Evolutionary conservation across 2,329 filamentous ascomycete species (phyloP).

Genomic region (Botrytis porri): DNA sequence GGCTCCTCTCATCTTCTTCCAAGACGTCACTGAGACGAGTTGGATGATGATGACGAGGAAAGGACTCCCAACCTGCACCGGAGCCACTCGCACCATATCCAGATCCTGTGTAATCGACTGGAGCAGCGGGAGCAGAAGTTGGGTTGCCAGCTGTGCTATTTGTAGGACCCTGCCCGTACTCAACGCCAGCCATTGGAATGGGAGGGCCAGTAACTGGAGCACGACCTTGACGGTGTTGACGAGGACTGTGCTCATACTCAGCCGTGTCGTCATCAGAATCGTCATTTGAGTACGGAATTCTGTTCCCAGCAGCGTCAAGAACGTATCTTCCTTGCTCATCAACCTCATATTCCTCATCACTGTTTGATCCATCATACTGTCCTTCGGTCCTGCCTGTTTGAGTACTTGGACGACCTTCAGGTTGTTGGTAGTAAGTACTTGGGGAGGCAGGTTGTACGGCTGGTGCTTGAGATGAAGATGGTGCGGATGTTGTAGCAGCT

Average conservation of each 20-base stretch:
- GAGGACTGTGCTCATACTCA: conserved; percentile 51
- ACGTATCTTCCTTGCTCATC: conserved; percentile 60
- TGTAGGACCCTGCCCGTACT: conserved; percentile 32
- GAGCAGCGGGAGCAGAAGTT: conserved; percentile 25
- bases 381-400: conserved; percentile 33
- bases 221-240: conserved; percentile 31
- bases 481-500: conserved; percentile 24
- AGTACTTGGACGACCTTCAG: conserved; percentile 35
- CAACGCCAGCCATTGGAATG: conserved; percentile 29
- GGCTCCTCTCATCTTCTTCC: conserved; percentile 78
- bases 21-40: conserved; percentile 86
- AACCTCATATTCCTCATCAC: conserved; percentile 69
- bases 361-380: conserved; percentile 49
- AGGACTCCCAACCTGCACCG: conserved; percentile 69
- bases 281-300: conserved; percentile 48
- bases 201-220: conserved; percentile 27
- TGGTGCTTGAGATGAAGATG: conserved; percentile 40
- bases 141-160: conserved; percentile 13
- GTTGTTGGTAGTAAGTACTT: conserved; percentile 46
- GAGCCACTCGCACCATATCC: conserved; percentile 57
- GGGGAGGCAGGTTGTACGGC: conserved; percentile 43
- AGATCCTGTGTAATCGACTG: conserved; percentile 63
- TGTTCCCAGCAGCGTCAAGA: conserved; percentile 58
- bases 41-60: conserved; percentile 80
- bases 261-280: conserved; percentile 53